phyloP scores from a whole-genome alignment of 2,329 filamentous ascomycete species.

The Fusarium begoniae region DNA sequence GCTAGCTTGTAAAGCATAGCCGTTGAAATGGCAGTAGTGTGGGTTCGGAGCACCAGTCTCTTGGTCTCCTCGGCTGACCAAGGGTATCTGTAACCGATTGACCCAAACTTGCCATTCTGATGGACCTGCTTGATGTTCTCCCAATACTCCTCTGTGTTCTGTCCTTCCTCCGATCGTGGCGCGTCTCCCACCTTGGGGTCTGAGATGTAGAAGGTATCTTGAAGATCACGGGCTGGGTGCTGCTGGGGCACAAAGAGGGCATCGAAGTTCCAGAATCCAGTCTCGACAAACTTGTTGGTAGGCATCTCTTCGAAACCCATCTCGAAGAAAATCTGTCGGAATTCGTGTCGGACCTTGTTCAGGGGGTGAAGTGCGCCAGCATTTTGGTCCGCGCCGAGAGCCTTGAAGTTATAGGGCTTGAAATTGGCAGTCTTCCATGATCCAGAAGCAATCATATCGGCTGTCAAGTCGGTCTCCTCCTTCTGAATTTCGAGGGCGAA shows the following conservation, averaged over 20 bases:
- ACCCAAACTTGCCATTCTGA: slow-evolving; percentile 90
- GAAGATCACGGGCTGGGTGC: slow-evolving; percentile 94
- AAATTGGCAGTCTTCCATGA: slow-evolving; percentile 93
- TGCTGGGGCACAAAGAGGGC: slow-evolving; percentile 94
- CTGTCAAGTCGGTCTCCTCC: slow-evolving; percentile 94
- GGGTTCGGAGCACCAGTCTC: slow-evolving; percentile 89
- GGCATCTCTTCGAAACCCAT: slow-evolving; percentile 99
- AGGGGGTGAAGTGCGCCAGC: slow-evolving; percentile 73
- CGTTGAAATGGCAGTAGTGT: slow-evolving; percentile 92
- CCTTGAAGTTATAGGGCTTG: slow-evolving; percentile 85
- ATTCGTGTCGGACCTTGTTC: slow-evolving; percentile 95
- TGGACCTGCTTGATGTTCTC: slow-evolving; percentile 88
- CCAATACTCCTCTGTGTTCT: slow-evolving; percentile 87
- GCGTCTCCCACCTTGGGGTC: slow-evolving; percentile 82
- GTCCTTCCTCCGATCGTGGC: slow-evolving; percentile 65
- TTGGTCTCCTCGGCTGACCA: slow-evolving; percentile 90
- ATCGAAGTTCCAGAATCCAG: slow-evolving; percentile 99
- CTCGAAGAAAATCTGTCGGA: slow-evolving; percentile 98
- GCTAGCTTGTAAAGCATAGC: slow-evolving; percentile 92
- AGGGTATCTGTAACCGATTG: slow-evolving; percentile 94
- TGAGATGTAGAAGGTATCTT: slow-evolving; percentile 98
- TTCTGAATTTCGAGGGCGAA: slow-evolving; percentile 89
- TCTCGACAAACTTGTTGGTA: slow-evolving; percentile 91
- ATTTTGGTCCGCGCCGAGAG: slow-evolving; percentile 67
- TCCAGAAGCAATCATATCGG: slow-evolving; percentile 87